Base-by-base conservation (phyloP, 257 asterid species). In the Nicotiana paniculata region DNA sequence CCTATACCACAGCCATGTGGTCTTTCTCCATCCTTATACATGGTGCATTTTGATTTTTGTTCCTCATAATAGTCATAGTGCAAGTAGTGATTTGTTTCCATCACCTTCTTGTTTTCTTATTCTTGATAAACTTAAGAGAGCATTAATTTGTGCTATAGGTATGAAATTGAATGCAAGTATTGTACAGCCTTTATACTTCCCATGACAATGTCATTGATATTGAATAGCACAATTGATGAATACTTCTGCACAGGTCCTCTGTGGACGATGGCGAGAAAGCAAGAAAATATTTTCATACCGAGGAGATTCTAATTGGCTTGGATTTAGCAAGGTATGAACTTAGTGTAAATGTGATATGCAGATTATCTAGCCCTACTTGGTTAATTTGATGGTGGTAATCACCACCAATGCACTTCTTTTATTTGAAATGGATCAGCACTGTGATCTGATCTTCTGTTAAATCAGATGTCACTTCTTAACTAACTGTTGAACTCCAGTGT, bases 291-390 rank as follows among this genome's bases (percentile, higher is more conserved):
- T 94, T 86, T 93, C 98, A 0, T 94, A 91, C 83, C 87, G 97
- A 87, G 99, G 99, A 65, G 98, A 96, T 89, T 94, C 99, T 43
- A 94, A 96, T 88, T 96, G 99, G 98, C 99, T 96, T 59, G 98
- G 99, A 63, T 96, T 96, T 86, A 88, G 93, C 87, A 96, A 96
- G 98, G 99, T 95, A 83, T 70, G 79, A 55, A 10, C 24, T 28
- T 18, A 8, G 2, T 9, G 53, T 26, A 15, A 48, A 1, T 51
- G 63, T 26, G 28, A 0, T 26, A 74, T 26, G 15, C 46, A 51
- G 51, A 51, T 74, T 74, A 74, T 51, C 9, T 2, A 8, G 28
- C 39, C 8, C 62, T 39, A 7, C 0, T 72, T 72, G 59, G 37
- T 10, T 46, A 46, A 12, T 72, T 69, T 46, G 43, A 3, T 24